Evolutionary conservation across 2,329 filamentous ascomycete genomes (phyloP), one percentile per base, ranked within the genome.

Genomic region (Fusarium praegraminearum): DNA sequence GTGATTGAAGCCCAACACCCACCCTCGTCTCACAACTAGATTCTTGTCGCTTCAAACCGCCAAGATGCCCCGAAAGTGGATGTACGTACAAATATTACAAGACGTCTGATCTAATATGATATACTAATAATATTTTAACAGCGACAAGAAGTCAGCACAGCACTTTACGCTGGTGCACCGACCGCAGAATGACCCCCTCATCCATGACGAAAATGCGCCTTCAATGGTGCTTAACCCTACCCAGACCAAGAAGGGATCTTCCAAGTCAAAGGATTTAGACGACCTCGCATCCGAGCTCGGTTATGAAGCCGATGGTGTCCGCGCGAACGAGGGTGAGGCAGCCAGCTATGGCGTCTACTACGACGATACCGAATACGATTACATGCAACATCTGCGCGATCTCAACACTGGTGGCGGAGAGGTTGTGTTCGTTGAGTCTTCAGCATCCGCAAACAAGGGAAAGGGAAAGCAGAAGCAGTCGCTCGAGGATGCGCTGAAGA

Each of bases 331-430:
- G 81, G 97, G 97, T 74, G 94, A 99, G 82, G 96, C 97, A 11
- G 96, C 97, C 72, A 93, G 92, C 78, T 89, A 98, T 80, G 96
- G 96, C 69, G 89, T 99, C 70, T 99, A 92, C 84, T 99, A 87
- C 80, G 97, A 99, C 80, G 96, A 99, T 81, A 91, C 93, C 70
- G 88, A 93, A 76, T 99, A 99, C 81, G 96, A 99, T 81, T 99
- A 99, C 83, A 99, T 99, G 96, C 96, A 99, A 80, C 96, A 99
- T 81, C 84, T 99, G 86, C 91, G 94, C 57, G 96, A 98, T 74
- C 83, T 99, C n/a, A 90, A 90, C 60, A 80, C 84, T 44, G 93
- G 87, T 8, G 88, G 88, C 26, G 92, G 92, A 32, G 91, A 94
- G 57, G 89, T 91, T 32, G 90, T 94, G 49, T 98, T 97, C 77